Evolutionary conservation across 495 filamentous ascomycete genomes (phyloP).

Genomic region (Lepidopterella palustris): DNA sequence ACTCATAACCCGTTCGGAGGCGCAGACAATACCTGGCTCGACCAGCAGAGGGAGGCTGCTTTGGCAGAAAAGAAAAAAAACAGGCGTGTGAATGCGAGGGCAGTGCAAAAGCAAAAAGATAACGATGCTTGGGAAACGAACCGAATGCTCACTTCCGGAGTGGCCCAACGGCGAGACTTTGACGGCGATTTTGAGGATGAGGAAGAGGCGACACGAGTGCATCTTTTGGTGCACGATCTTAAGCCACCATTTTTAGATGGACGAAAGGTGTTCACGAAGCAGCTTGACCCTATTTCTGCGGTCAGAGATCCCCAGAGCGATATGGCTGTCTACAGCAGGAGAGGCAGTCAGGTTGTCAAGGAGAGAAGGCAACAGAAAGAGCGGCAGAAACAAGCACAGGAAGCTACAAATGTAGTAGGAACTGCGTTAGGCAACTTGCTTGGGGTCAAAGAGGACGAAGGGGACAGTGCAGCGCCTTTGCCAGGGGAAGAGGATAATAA

Average conservation of each 20-base stretch:
- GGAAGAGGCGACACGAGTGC: conserved; percentile 81
- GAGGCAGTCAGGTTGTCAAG: conserved; percentile 88
- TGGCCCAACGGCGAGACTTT: conserved; percentile 81
- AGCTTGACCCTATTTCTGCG: conserved; percentile 90
- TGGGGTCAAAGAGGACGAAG: conserved; percentile 91
- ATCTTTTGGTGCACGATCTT: conserved; percentile 89
- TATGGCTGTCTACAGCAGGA: conserved; percentile 96
- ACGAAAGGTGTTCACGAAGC: conserved; percentile 91
- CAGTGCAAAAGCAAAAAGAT: conserved; percentile 82
- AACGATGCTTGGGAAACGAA: conserved; percentile 98
- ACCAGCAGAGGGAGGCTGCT: conserved; percentile 64
- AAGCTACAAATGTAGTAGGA: conserved; percentile 88
- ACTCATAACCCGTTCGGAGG: conserved; percentile 61
- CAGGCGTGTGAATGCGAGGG: conserved; percentile 62
- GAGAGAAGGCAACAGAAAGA: conserved; percentile 89
- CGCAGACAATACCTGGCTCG: conserved; percentile 59
- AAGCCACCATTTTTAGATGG: conserved; percentile 95
- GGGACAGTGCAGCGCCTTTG: conserved; percentile 74
- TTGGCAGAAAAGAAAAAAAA: conserved; percentile 67
- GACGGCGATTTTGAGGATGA: conserved; percentile 81
- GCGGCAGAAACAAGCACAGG: conserved; percentile 88
- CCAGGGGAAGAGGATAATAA: conserved; percentile 62
- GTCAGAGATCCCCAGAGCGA: conserved; percentile 94
- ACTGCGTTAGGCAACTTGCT: conserved; percentile 90
- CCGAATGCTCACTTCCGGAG: conserved; percentile 93